Percentiles rank a stretch among this genome's conserved stretches.
These are phyloP conservation scores for Nectriaceae sp. DNA, from an alignment of 2,329 filamentous ascomycete genomes.

Conservation along the genomic window DNA sequence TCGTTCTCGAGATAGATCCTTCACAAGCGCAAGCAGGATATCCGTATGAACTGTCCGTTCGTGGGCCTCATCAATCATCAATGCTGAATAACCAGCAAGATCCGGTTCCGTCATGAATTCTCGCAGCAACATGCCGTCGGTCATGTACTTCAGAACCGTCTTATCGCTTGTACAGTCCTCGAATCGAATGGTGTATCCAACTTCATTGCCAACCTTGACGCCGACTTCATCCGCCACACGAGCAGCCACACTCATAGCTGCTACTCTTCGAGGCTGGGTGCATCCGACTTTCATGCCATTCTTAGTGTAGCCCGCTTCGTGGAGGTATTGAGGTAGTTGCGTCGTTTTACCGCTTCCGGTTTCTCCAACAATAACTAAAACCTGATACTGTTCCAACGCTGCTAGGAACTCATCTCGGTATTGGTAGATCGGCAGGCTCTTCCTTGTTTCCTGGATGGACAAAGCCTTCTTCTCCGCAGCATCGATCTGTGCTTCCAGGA, in stretches of 20 bases:
- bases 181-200: conserved; percentile 93
- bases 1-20: conserved; percentile 81
- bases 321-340: conserved; percentile 89
- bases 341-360: conserved; percentile 97
- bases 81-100: conserved; percentile 75
- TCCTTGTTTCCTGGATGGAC: conserved; percentile 88
- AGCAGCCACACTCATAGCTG: conserved; percentile 95
- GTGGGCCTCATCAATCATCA: conserved; percentile 98
- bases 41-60: conserved; percentile 91
- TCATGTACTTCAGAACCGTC: conserved; percentile 94
- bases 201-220: conserved; percentile 85
- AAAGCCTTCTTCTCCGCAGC: conserved; percentile 86
- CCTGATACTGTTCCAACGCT: conserved; percentile 84
- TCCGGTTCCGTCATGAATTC: conserved; percentile 90
- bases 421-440: conserved; percentile 85
- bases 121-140: conserved; percentile 90
- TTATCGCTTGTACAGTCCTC: conserved; percentile 91
- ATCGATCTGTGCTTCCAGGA: conserved; percentile 78
- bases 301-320: conserved; percentile 88
- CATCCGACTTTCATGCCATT: conserved; percentile 83
- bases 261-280: conserved; percentile 92
- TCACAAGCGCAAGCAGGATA: conserved; percentile 83
- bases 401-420: conserved; percentile 84
- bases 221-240: conserved; percentile 95
- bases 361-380: conserved; percentile 90